Evolutionary conservation across 2,329 filamentous ascomycete species (phyloP).

Genomic region (Rachicladosporium sp.): DNA sequence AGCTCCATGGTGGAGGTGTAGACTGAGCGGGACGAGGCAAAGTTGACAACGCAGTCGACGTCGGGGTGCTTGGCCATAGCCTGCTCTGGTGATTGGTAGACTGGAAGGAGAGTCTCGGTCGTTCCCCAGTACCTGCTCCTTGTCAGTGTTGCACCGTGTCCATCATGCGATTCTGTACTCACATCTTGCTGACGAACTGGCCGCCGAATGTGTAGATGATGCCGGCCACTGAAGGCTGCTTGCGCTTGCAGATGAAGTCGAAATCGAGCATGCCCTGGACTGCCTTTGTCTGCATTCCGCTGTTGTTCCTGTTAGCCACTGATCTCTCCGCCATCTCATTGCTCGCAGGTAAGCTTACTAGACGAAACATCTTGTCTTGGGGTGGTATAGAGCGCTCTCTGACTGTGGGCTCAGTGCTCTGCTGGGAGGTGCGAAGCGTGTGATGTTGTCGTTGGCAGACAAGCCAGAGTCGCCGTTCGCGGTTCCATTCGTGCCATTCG

Average conservation of each 20-base stretch:
- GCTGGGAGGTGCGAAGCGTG: slow-evolving; percentile 86
- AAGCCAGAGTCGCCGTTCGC: slow-evolving; percentile 20
- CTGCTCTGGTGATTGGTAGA: slow-evolving; percentile 90
- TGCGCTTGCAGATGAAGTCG: slow-evolving; percentile 99
- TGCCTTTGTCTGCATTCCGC: slow-evolving; percentile 81
- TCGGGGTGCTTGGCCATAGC: slow-evolving; percentile 93
- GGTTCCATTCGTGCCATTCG: slow-evolving; percentile 1
- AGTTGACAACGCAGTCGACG: slow-evolving; percentile 98
- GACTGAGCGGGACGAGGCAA: slow-evolving; percentile 95
- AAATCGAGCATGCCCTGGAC: slow-evolving; percentile 71
- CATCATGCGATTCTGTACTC: slow-evolving; percentile 12
- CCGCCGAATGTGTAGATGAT: slow-evolving; percentile 99
- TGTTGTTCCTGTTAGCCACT: slow-evolving; percentile 25
- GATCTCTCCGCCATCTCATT: background rate
- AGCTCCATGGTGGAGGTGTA: slow-evolving; percentile 98
- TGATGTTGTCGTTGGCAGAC: slow-evolving; percentile 97
- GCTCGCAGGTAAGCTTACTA: slow-evolving; percentile 47
- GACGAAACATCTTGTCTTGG: slow-evolving; percentile 99
- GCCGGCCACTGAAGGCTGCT: slow-evolving; percentile 88
- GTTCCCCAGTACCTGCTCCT: slow-evolving; percentile 81
- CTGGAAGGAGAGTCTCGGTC: slow-evolving; percentile 93
- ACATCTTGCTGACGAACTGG: slow-evolving; percentile 99
- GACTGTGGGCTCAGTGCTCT: slow-evolving; percentile 80
- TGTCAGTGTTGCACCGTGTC: slow-evolving; percentile 13
- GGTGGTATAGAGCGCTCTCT: slow-evolving; percentile 87